Evolutionary conservation across 495 filamentous ascomycete species (phyloP), one percentile per base, ranked within the genome.

Genomic region (Penicillium roqueforti): DNA sequence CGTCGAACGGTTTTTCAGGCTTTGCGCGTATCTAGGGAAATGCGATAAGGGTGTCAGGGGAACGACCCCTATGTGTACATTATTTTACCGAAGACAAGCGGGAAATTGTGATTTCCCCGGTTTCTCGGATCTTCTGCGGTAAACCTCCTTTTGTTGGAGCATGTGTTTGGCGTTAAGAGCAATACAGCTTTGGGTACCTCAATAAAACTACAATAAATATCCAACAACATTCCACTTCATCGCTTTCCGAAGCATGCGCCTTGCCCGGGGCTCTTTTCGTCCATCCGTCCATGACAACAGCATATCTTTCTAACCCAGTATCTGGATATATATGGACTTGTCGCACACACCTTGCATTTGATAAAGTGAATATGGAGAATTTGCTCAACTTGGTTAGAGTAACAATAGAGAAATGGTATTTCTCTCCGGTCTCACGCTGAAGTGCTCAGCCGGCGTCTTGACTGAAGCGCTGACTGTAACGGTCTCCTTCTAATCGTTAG

Each of bases 401-500:
- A 19, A 49, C 0, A 49, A 38, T 37, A n/a, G 3, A 25, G 23
- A 8, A 26, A 23, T n/a, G 32, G n/a, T 13, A 4, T 28, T 7
- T 43, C 5, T 18, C 4, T 16, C n/a, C n/a, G 16, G 10, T 5
- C 8, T 13, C 9, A 2, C 1, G 16, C 20, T 14, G 7, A 46
- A 11, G 3, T 16, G 8, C 20, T 63, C 34, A 62, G 22, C 47
- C 47, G n/a, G 38, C 49, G 10, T 60, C 59, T 34, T 63, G 55
- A 16, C 53, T 66, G 42, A 74, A 75, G 1, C 69, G 70, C 31
- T 65, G 65, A 25, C 55, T 68, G 50, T 75, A 75, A 22, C 60
- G 63, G 6, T 70, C 67, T 14, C 68, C 71, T 75, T 19, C 14
- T 1, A 11, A 39, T 5, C 16, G 28, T 65, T 26, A 60, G 59